phyloP scores from a whole-genome alignment of 352 stramenopile species.

The Blastocystis sp. region DNA sequence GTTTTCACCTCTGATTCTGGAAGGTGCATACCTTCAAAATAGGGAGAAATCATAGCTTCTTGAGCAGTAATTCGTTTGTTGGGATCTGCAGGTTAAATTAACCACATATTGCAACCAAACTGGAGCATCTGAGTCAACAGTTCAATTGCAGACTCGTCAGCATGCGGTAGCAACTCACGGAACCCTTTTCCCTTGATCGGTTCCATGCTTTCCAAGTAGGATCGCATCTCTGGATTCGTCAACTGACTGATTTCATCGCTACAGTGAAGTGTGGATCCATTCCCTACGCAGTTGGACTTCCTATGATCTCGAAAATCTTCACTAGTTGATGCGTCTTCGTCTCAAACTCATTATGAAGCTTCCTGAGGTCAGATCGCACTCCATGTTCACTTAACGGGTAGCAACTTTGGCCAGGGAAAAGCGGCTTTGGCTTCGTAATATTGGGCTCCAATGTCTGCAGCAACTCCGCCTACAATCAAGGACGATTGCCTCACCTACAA shows the following conservation, averaged over 20 bases:
- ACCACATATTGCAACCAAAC: constrained; percentile 65
- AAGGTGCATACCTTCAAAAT: background rate
- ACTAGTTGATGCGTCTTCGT: constrained; percentile 62
- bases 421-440: background rate
- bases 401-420: constrained; percentile 45
- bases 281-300: constrained; percentile 64
- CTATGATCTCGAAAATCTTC: constrained; percentile 64
- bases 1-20: background rate
- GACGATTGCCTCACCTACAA: constrained; percentile 69
- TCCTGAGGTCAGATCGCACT: background rate
- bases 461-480: constrained; percentile 21
- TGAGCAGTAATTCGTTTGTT: constrained; percentile 25
- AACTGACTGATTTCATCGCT: constrained; percentile 45
- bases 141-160: constrained; percentile 72
- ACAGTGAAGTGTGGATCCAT: background rate
- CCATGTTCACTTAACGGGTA: constrained; percentile 19
- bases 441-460: constrained; percentile 48
- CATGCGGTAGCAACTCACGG: constrained; percentile 69
- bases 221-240: background rate
- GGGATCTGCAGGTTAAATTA: background rate
- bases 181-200: constrained; percentile 63
- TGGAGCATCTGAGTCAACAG: constrained; percentile 76
- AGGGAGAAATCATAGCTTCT: constrained; percentile 38
- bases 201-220: background rate
- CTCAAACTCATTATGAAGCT: background rate